Conservation (phyloP, 192 early-diverging fungal genomes). For the Helicostylum pulchrum region DNA sequence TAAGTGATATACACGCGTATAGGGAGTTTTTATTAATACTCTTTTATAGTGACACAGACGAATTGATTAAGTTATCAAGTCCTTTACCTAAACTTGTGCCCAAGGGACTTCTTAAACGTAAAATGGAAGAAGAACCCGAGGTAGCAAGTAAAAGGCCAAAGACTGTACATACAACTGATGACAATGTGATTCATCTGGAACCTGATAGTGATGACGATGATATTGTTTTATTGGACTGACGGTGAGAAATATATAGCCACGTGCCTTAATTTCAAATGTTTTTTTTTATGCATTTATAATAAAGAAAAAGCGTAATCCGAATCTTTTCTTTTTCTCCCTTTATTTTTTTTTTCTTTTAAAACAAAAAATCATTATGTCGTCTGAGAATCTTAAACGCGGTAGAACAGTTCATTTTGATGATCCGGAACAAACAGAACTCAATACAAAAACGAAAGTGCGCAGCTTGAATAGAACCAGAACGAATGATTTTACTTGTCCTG, state of each 20-base stretch:
- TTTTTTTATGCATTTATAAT: too few species aligned
- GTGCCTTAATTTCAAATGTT: too few species aligned
- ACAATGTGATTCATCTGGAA: background rate
- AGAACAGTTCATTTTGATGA: background rate
- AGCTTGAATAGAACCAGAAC: background rate
- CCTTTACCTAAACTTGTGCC: background rate
- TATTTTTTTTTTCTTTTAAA: background rate
- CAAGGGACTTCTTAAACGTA: background rate
- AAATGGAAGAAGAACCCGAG: background rate
- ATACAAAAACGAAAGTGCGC: too few species aligned
- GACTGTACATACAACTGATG: background rate
- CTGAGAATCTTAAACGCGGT: background rate
- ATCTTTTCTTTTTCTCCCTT: background rate
- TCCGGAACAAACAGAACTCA: background rate
- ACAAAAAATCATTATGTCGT: too few species aligned
- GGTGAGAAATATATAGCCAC: too few species aligned
- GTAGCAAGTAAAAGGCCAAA: background rate
- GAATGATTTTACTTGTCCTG: constrained; percentile 13
- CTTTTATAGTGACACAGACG: background rate
- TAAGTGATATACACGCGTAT: background rate
- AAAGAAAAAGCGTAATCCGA: background rate
- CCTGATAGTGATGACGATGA: background rate
- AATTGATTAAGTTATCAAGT: background rate
- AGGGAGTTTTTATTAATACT: background rate
- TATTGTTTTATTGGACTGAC: background rate